Base-by-base conservation (phyloP, 2,329 filamentous ascomycete genomes). In the Aspergillus hiratsukae region DNA sequence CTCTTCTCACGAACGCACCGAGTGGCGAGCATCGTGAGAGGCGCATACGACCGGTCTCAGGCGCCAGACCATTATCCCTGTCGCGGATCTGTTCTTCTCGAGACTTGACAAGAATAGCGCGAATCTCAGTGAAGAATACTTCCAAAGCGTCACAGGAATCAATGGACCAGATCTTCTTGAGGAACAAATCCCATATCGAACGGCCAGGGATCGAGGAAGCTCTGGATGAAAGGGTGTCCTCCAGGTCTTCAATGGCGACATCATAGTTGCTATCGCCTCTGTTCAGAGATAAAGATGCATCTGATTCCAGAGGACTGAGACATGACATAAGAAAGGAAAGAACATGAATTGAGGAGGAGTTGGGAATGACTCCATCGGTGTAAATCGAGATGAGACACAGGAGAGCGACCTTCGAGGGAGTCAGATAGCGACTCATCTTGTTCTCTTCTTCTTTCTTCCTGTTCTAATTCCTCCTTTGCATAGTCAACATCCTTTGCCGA, bases 141-240 rank as follows among this genome's bases (percentile, higher is more conserved):
- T 92, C 85, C n/a, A 97, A 76, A 0, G 86, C 84, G 74, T 97
- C 85, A 10, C 95, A 82, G 21, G 88, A 93, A 68, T 92, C 86
- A 62, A 97, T 84, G 17, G 82, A 81, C 93, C 94, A 97, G 25
- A 97, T 77, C 60, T 86, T 87, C 54, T 84, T 83, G 11, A 97
- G 81, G 55, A 97, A 90, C 2, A 88, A 78, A 68, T 97, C 91
- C 85, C 92, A 94, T n/a, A 97, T 76, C n/a, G 83, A 87, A 49
- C 89, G 83, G 2, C 91, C 91, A 0, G 91, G 88, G 55, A 90
- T 76, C 8, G 73, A 79, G 1, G 81, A 83, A 11, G 74, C 65
- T 59, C 76, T 78, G 35, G 58, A 54, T 23, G 75, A 72, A 4
- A 81, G 73, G 3, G 76, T 72, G 59, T 76, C 67, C 63, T 83